phyloP scores from a whole-genome alignment of 306 rosid genomes.

The Fragaria ananassa region DNA sequence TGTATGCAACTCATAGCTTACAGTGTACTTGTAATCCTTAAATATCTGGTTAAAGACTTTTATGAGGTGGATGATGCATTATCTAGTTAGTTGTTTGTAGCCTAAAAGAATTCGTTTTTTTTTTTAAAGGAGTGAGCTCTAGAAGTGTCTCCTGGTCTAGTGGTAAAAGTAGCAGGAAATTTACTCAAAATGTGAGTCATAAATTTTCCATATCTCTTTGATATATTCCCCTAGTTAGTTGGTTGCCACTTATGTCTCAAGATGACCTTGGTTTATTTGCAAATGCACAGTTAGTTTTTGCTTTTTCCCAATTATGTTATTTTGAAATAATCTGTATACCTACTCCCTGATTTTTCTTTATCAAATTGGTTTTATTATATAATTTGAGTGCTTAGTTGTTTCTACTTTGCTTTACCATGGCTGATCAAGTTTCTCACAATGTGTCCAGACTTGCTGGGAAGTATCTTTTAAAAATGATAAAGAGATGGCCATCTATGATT shows the following conservation, averaged over 20 bases:
- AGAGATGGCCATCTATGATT: constrained; percentile 94
- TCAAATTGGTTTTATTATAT: constrained; percentile 10
- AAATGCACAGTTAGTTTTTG: not conserved
- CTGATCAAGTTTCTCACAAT: constrained; percentile 29
- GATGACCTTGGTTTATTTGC: not conserved
- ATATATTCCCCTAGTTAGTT: not conserved
- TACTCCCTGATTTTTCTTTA: constrained; percentile 10
- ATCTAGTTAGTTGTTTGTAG: not conserved
- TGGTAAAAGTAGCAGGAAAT: not conserved
- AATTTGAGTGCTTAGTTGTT: not conserved
- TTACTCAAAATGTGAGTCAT: not conserved
- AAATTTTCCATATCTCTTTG: not conserved
- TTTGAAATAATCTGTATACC: not conserved
- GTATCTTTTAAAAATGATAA: constrained; percentile 79
- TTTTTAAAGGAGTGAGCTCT: not conserved
- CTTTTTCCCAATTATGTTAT: constrained; percentile 16
- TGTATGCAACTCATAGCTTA: not conserved
- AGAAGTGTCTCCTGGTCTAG: not conserved
- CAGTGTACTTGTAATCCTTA: not conserved
- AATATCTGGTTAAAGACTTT: not conserved
- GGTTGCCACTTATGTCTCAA: not conserved
- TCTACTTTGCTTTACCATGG: constrained; percentile 16
- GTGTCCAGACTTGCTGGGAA: constrained; percentile 85
- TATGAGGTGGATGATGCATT: not conserved
- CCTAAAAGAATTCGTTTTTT: too few relatives aligned